Evolutionary conservation across 2,329 filamentous ascomycete species (phyloP).

Genomic region (Phoma sp.): DNA sequence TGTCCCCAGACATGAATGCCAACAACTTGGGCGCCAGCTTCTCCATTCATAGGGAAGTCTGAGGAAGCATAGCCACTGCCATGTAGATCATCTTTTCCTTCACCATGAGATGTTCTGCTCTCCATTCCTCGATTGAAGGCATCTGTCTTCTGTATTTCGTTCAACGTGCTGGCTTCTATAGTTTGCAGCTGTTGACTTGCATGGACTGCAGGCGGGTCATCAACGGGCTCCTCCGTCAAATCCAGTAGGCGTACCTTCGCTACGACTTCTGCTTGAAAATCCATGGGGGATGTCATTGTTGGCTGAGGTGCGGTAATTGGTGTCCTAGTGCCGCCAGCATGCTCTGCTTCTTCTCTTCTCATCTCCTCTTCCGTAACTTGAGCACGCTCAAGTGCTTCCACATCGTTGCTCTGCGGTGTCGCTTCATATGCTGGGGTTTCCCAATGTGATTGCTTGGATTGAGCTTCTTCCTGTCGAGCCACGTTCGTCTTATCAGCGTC

Average conservation of each 20-base stretch:
- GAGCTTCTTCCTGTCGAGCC: neutral
- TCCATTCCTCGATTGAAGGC: no score
- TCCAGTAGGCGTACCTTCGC: neutral
- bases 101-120: no score
- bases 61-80: no score
- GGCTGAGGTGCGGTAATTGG: conserved; percentile 6
- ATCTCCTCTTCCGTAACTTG: conserved; percentile 12
- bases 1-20: no score
- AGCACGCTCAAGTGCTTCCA: conserved; percentile 20
- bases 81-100: no score
- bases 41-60: no score
- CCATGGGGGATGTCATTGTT: neutral
- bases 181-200: no score
- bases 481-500: neutral
- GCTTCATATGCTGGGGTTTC: conserved; percentile 10
- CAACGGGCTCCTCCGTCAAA: neutral
- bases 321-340: neutral
- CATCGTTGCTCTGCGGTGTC: conserved; percentile 17
- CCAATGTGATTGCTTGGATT: neutral
- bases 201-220: neutral
- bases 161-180: no score
- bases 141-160: no score
- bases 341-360: neutral
- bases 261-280: conserved; percentile 1
- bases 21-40: no score